Percentiles rank a stretch among this genome's conserved stretches.
phyloP scores from a whole-genome alignment of 139 green algal genomes.

The Auxenochlorella pyrenoidosa region DNA sequence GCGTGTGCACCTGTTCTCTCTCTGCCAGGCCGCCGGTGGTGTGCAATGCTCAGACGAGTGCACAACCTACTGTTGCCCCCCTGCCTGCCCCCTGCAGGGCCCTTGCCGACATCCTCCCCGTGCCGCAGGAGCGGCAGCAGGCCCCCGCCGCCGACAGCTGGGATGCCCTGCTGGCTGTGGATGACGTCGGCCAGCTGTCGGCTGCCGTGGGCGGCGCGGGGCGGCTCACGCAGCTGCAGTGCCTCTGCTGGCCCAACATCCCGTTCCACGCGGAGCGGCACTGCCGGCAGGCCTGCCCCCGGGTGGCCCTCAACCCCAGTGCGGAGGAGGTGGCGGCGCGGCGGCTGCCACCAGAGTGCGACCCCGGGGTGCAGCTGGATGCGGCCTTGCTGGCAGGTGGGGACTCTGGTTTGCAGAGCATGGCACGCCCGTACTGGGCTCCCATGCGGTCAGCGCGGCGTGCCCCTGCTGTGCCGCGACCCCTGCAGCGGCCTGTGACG shows the following conservation, averaged over 20 bases:
- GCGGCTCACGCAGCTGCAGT: slow-evolving; percentile 14
- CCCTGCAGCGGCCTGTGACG: too few relatives aligned
- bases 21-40: too few relatives aligned
- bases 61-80: too few relatives aligned
- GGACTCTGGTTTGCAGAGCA: not conserved
- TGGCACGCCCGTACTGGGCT: not conserved
- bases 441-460: not conserved
- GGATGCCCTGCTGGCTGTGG: slow-evolving; percentile 9
- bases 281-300: not conserved
- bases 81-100: not conserved
- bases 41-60: too few relatives aligned
- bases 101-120: slow-evolving; percentile 6
- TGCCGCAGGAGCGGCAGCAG: not conserved
- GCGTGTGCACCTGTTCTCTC: too few relatives aligned
- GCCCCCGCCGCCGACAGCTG: slow-evolving; percentile 1
- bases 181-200: not conserved
- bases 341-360: slow-evolving; percentile 1
- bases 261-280: not conserved
- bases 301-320: slow-evolving; percentile 15
- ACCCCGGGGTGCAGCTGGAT: not conserved
- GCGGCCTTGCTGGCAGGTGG: slow-evolving; percentile 22
- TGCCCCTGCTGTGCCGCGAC: not conserved
- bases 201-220: not conserved
- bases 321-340: not conserved
- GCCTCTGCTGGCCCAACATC: slow-evolving; percentile 26